Evolutionary conservation across 2,329 filamentous ascomycete species (phyloP), one percentile per base, ranked within the genome.

Genomic region (Colletotrichum lindemuthianum): DNA sequence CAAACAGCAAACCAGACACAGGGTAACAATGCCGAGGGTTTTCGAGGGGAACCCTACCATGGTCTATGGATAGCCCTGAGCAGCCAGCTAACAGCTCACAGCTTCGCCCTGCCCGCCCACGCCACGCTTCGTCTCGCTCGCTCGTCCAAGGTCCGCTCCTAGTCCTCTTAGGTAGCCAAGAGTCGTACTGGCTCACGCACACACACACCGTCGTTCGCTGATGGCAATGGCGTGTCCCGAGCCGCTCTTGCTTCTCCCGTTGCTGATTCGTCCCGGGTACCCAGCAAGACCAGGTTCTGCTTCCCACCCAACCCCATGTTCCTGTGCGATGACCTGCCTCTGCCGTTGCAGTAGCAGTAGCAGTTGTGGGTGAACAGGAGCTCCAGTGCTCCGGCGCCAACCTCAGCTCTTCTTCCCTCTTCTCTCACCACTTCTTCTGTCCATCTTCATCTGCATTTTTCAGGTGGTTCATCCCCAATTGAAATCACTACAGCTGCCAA

Each of bases 391-490:
- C 59, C 63, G 54, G 55, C 59, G 48, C 59, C 59, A 56, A 59
- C 64, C 64, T 67, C 63, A 66, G 43, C 49, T 59, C 59, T 66
- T 63, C 51, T 63, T 67, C 52, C 52, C 52, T 59, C 59, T 63
- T 63, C 59, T 50, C 45, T 63, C 56, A 34, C 16, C 43, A 37
- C 34, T 32, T 41, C 54, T 32, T 36, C 36, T 49, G 43, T 40
- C 40, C 55, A 59, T 51, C 63, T 39, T 51, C 55, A 37, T 34
- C 65, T 45, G 36, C 34, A 12, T 24, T 43, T 15, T 52, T 24
- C 53, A 10, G 39, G 52, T 36, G 54, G 37, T 32, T 32, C 51
- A 47, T 43, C 54, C 12, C n/a, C 63, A 66, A 64, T 65, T 41
- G 44, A 51, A 53, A 44, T 43, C 52, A 50, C 15, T 32, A 53